Conservation (phyloP, 129 eudicot genomes). For the Erigeron canadensis region DNA sequence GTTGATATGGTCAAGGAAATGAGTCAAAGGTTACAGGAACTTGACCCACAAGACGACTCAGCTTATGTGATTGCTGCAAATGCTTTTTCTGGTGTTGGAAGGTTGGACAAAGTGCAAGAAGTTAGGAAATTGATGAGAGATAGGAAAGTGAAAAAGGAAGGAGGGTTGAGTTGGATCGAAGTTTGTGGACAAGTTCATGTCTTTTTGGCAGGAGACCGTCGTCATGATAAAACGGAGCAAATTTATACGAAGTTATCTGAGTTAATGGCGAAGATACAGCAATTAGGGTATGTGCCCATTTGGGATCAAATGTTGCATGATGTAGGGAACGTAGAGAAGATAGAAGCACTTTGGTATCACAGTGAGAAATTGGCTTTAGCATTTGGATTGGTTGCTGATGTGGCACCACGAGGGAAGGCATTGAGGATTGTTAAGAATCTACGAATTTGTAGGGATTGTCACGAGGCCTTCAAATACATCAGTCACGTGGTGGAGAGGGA, state of each 20-base stretch:
- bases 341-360: conserved; percentile 61
- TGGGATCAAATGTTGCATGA: conserved; percentile 62
- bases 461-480: conserved; percentile 72
- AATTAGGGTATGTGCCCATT: conserved; percentile 65
- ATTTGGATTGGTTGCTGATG: conserved; percentile 62
- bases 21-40: conserved; percentile 59
- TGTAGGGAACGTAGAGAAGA: conserved; percentile 55
- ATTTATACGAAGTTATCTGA: conserved; percentile 56
- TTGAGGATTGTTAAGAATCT: conserved; percentile 82
- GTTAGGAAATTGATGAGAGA: conserved; percentile 71
- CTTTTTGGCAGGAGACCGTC: conserved; percentile 69
- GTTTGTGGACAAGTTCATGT: conserved; percentile 68
- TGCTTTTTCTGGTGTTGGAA: conserved; percentile 49
- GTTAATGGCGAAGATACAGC: conserved; percentile 55
- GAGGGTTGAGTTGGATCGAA: conserved; percentile 92
- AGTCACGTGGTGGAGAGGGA: conserved; percentile 62
- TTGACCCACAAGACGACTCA: conserved; percentile 72
- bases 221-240: conserved; percentile 54
- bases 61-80: conserved; percentile 79
- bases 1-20: conserved; percentile 52
- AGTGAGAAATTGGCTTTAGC: conserved; percentile 90
- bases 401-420: conserved; percentile 73
- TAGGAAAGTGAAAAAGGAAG: conserved; percentile 57
- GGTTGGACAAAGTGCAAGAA: conserved; percentile 55
- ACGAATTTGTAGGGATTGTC: conserved; percentile 89